A percentile compares a stretch with the other conserved stretches of the same genome.
phyloP scores from a whole-genome alignment of 192 early-diverging fungal species.

The Backusella luteola region DNA sequence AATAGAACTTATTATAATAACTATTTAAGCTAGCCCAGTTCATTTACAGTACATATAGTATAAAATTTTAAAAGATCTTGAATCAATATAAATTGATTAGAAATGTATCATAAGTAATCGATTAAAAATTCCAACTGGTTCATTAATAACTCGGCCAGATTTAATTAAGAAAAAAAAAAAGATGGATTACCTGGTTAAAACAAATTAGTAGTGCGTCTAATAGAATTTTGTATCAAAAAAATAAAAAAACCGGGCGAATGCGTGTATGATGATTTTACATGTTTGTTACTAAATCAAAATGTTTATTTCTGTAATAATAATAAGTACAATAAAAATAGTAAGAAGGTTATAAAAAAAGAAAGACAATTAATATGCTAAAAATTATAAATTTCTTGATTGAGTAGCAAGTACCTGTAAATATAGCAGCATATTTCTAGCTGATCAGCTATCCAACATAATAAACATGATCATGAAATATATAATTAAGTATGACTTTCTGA shows the following conservation, averaged over 20 bases:
- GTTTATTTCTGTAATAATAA: neutral
- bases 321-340: neutral
- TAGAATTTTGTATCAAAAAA: neutral
- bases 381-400: neutral
- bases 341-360: neutral
- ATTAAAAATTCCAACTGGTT: too few relatives aligned
- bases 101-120: neutral
- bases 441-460: neutral
- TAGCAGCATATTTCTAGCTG: too few relatives aligned
- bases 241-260: too few relatives aligned
- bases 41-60: neutral
- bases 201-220: neutral
- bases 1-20: neutral
- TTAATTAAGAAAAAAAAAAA: neutral
- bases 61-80: neutral
- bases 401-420: too few relatives aligned
- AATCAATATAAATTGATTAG: neutral
- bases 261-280: neutral
- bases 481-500: neutral
- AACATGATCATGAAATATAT: neutral
- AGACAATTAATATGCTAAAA: neutral
- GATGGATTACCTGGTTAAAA: neutral
- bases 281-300: neutral
- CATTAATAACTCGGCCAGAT: too few relatives aligned
- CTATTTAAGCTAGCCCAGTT: neutral